A percentile compares a stretch with the other conserved stretches of the same genome.
These are phyloP conservation scores for Colletotrichum cuscutae DNA, from an alignment of 2,329 filamentous ascomycete species.

Conservation along the genomic window DNA sequence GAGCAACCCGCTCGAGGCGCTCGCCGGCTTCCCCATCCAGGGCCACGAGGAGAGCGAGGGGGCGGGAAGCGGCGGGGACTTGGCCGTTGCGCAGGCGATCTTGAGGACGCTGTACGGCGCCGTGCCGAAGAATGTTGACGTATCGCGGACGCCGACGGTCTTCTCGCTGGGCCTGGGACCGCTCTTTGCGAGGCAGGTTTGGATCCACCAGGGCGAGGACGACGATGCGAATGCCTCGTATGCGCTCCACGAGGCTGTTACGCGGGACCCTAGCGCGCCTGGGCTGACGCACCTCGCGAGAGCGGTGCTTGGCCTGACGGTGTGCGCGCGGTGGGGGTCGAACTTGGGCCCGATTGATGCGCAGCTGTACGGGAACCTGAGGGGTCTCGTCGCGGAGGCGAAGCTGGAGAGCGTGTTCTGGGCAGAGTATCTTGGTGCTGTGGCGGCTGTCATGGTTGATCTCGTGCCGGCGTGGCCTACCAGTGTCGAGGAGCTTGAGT, in stretches of 20 bases:
- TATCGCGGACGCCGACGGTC: constrained; percentile 51
- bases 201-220: constrained; percentile 60
- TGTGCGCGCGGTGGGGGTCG: constrained; percentile 80
- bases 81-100: constrained; percentile 48
- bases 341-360: constrained; percentile 62
- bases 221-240: constrained; percentile 69
- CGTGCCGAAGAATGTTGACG: constrained; percentile 51
- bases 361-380: constrained; percentile 54
- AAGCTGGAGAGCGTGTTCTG: constrained; percentile 58
- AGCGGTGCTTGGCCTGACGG: constrained; percentile 75
- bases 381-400: constrained; percentile 50
- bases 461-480: constrained; percentile 55
- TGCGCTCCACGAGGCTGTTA: constrained; percentile 78
- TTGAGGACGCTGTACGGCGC: constrained; percentile 51
- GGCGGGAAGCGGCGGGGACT: constrained; percentile 39
- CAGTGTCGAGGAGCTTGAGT: constrained; percentile 45
- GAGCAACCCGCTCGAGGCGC: constrained; percentile 69
- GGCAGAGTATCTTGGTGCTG: constrained; percentile 63
- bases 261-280: constrained; percentile 74
- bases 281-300: constrained; percentile 79
- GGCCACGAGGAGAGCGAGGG: constrained; percentile 1
- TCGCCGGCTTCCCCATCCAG: constrained; percentile 38
- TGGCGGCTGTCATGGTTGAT: constrained; percentile 55
- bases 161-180: constrained; percentile 54
- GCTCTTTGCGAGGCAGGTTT: constrained; percentile 62